Conservation (phyloP, 768 basidiomycete species). For the Leccinum pellstonianum region DNA sequence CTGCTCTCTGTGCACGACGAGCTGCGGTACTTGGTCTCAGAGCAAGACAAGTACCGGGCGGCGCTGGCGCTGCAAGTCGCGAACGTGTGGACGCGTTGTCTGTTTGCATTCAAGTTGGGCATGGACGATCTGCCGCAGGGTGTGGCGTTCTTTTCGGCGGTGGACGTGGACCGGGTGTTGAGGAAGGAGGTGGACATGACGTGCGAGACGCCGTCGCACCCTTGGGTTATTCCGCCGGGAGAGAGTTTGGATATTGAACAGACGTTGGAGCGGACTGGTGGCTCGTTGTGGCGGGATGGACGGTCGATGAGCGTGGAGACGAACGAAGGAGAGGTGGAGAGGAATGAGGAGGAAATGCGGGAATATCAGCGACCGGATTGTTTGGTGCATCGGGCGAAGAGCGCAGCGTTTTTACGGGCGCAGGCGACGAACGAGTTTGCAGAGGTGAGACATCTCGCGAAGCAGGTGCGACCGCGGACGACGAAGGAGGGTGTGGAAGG, state of each 20-base stretch:
- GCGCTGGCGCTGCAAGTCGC: slow-evolving; percentile 92
- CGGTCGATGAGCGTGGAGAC: slow-evolving; percentile 5
- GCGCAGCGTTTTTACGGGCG: slow-evolving; percentile 38
- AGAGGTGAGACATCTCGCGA: slow-evolving; percentile 51
- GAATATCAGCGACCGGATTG: slow-evolving; percentile 60
- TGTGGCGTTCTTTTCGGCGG: slow-evolving; percentile 95
- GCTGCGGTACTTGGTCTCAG: slow-evolving; percentile 86
- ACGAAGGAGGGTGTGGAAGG: too few species aligned
- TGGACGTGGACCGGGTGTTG: slow-evolving; percentile 89
- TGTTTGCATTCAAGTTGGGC: slow-evolving; percentile 68
- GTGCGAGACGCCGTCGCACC: slow-evolving; percentile 92
- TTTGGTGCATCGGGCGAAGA: slow-evolving; percentile 58
- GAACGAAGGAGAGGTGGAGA: background rate
- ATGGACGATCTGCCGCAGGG: slow-evolving; percentile 47
- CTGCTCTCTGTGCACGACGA: slow-evolving; percentile 98
- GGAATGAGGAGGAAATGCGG: slow-evolving; percentile 22
- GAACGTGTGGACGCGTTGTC: slow-evolving; percentile 91
- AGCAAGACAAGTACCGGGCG: slow-evolving; percentile 83
- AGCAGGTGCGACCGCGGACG: too few species aligned
- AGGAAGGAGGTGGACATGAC: slow-evolving; percentile 97
- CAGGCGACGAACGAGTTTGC: slow-evolving; percentile 71
- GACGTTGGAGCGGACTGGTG: slow-evolving; percentile 26
- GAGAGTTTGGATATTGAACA: slow-evolving; percentile 74
- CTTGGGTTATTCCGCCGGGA: slow-evolving; percentile 75
- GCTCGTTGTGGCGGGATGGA: slow-evolving; percentile 30